Evolutionary conservation across 371 early-diverging fungal genomes (phyloP).

Genomic region (Blastocladiella emersonii): DNA sequence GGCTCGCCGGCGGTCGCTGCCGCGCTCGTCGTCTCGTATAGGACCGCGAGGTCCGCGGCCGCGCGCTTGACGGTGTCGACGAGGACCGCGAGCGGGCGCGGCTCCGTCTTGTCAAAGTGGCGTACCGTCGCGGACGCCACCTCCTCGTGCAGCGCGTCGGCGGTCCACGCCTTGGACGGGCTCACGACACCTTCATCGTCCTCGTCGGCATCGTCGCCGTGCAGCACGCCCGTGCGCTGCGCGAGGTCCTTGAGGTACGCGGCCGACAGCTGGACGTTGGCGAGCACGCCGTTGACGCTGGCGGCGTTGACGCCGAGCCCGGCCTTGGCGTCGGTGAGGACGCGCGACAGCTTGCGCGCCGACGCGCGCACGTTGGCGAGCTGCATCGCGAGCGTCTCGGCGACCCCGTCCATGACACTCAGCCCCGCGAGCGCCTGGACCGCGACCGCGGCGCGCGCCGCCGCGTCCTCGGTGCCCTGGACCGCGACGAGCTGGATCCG

Average conservation of each 20-base stretch:
- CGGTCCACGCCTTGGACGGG: neutral
- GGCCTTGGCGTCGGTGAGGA: constrained; percentile 22
- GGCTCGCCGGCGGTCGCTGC: neutral
- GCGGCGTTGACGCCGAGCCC: constrained; percentile 8
- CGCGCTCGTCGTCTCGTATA: neutral
- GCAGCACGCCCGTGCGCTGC: constrained; percentile 7
- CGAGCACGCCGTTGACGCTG: neutral
- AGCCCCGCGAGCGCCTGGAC: neutral
- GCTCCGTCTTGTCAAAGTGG: constrained; percentile 13
- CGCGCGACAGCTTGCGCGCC: constrained; percentile 20
- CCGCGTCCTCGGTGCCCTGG: neutral
- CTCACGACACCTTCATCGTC: neutral
- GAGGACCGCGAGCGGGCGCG: neutral
- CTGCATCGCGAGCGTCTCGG: neutral
- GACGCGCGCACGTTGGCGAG: neutral
- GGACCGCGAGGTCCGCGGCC: neutral
- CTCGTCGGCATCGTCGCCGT: constrained; percentile 9
- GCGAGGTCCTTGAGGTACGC: constrained; percentile 8
- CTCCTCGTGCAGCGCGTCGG: constrained; percentile 6
- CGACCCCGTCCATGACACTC: neutral
- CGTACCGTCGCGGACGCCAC: constrained; percentile 11
- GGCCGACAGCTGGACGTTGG: constrained; percentile 2
- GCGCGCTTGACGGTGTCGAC: neutral
- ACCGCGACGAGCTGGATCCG: neutral
- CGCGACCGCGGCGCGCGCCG: neutral